Evolutionary conservation across 2,329 filamentous ascomycete genomes (phyloP).

Genomic region (Fusarium aywerte): DNA sequence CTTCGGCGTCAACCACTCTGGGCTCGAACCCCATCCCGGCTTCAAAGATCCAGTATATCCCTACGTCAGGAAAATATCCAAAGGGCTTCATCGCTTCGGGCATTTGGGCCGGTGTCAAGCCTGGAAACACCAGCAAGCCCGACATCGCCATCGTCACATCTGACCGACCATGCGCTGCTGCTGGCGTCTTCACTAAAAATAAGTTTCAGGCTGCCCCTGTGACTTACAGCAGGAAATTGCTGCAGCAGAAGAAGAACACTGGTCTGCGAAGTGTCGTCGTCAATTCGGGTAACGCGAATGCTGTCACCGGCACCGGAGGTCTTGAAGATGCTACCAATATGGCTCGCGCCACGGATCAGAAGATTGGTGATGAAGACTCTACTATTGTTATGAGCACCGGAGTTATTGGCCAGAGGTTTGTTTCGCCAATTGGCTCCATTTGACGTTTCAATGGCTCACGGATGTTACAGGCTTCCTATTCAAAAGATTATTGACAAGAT

Average conservation of each 20-base stretch:
- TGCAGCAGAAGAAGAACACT: constrained; percentile 72
- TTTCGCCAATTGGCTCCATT: constrained; percentile 11
- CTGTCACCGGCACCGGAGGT: constrained; percentile 91
- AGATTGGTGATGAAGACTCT: constrained; percentile 59
- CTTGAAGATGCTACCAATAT: constrained; percentile 88
- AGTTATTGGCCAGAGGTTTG: constrained; percentile 90
- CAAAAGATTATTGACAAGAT: constrained; percentile 88
- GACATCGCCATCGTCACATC: constrained; percentile 91
- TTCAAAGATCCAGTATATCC: constrained; percentile 91
- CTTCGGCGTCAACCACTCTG: constrained; percentile 44
- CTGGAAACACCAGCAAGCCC: constrained; percentile 88
- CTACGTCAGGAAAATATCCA: constrained; percentile 85
- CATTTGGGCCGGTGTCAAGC: constrained; percentile 92
- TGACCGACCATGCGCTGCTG: constrained; percentile 84
- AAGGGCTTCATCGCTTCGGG: constrained; percentile 89
- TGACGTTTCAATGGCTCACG: constrained; percentile 2
- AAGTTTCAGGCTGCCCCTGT: constrained; percentile 98
- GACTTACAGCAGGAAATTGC: constrained; percentile 79
- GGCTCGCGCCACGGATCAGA: constrained; percentile 80
- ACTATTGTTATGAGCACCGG: constrained; percentile 99
- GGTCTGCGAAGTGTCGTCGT: constrained; percentile 85
- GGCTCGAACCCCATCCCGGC: constrained; percentile 66
- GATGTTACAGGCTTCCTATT: constrained; percentile 76
- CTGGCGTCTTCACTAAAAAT: constrained; percentile 97
- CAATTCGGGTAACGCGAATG: constrained; percentile 97